Evolutionary conservation across 306 rosid genomes (phyloP).

Genomic region (Lupinus albus): DNA sequence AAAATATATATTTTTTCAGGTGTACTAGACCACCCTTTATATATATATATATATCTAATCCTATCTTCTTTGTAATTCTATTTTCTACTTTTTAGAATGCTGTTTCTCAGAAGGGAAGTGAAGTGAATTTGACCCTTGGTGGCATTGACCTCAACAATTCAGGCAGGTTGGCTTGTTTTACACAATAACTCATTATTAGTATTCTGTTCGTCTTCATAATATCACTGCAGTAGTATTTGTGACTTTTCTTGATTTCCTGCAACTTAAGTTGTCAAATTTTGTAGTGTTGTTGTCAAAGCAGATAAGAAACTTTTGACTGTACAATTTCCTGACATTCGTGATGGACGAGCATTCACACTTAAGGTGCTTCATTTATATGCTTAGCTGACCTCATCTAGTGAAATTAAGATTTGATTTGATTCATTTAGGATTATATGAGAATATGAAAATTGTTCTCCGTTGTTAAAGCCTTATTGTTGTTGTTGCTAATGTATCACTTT

Average conservation of each 20-base stretch:
- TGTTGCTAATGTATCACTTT: slow-evolving; percentile 41
- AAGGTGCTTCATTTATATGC: slow-evolving; percentile 66
- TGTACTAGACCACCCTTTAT: too few species aligned
- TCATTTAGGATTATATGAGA: too few species aligned
- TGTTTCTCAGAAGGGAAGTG: slow-evolving; percentile 75
- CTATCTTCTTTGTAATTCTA: slow-evolving; percentile 11
- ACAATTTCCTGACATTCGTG: slow-evolving; percentile 90
- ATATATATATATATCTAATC: too few species aligned
- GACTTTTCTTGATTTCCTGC: slow-evolving; percentile 41
- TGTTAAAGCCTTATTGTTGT: too few species aligned
- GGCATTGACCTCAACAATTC: slow-evolving; percentile 99
- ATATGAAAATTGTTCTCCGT: slow-evolving; percentile 7
- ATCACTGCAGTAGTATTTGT: slow-evolving; percentile 20
- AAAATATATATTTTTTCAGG: too few species aligned
- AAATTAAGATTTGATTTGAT: too few species aligned
- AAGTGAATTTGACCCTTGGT: slow-evolving; percentile 93
- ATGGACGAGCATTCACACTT: slow-evolving; percentile 93
- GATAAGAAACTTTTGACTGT: slow-evolving; percentile 96
- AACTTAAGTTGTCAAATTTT: slow-evolving; percentile 45
- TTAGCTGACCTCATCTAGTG: too few species aligned
- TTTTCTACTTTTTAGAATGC: slow-evolving; percentile 57
- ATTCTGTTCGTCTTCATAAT: slow-evolving; percentile 26
- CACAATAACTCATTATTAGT: slow-evolving; percentile 32
- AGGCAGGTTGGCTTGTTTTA: slow-evolving; percentile 92
- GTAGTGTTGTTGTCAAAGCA: slow-evolving; percentile 87